These are phyloP conservation scores for Exutisphaerella laricina DNA, from an alignment of 2,329 filamentous ascomycete species.

Conservation along the genomic window DNA sequence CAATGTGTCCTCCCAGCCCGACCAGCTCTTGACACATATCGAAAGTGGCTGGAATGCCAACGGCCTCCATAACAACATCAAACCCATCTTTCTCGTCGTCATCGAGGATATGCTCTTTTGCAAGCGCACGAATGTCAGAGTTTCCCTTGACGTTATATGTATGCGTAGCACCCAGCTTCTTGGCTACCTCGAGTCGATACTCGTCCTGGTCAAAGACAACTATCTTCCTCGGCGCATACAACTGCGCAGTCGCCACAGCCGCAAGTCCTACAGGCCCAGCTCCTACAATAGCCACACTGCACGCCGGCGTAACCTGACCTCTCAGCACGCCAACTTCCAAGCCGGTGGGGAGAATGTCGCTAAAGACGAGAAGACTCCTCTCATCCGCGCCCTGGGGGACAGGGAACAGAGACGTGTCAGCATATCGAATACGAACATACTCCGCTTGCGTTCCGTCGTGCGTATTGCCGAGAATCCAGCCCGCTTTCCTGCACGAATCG, in stretches of 20 bases:
- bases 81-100: constrained; percentile 45
- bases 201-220: constrained; percentile 50
- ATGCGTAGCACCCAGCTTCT: constrained; percentile 45
- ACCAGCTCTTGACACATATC: constrained; percentile 50
- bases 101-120: constrained; percentile 38
- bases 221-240: constrained; percentile 50
- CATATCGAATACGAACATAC: constrained; percentile 50
- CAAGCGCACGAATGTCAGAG: constrained; percentile 34
- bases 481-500: constrained; percentile 50
- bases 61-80: constrained; percentile 55
- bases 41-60: constrained; percentile 49
- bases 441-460: constrained; percentile 54
- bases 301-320: constrained; percentile 48
- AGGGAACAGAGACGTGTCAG: constrained; percentile 44
- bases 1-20: constrained; percentile 49
- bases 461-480: constrained; percentile 51
- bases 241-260: constrained; percentile 48
- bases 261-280: constrained; percentile 54
- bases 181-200: constrained; percentile 44
- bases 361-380: constrained; percentile 45
- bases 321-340: constrained; percentile 51
- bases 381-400: constrained; percentile 42
- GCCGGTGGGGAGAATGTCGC: constrained; percentile 54
- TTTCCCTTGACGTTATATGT: constrained; percentile 38
- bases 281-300: constrained; percentile 51